Conservation (phyloP, 495 filamentous ascomycete genomes). For the Penicillium verhagenii region DNA sequence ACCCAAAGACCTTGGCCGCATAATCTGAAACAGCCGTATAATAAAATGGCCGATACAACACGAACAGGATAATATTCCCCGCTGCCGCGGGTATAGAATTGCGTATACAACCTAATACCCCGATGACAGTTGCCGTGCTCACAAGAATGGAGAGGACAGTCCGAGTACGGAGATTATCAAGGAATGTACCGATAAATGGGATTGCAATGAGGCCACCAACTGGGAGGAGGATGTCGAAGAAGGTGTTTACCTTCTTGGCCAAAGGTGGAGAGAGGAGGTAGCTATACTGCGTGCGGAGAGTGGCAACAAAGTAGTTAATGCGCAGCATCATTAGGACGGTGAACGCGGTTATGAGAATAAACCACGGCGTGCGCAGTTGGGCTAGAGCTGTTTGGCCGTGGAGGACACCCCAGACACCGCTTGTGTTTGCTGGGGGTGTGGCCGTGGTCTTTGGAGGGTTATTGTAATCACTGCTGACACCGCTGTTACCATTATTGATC, state of each 20-base stretch:
- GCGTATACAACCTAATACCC: conserved; percentile 73
- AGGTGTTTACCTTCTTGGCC: conserved; percentile 70
- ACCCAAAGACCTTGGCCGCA: conserved; percentile 92
- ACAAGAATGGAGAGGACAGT: conserved; percentile 77
- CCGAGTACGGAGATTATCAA: conserved; percentile 75
- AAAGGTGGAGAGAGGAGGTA: conserved; percentile 61
- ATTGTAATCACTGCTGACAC: background rate
- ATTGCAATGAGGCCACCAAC: conserved; percentile 80
- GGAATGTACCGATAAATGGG: conserved; percentile 81
- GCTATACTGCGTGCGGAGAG: conserved; percentile 81
- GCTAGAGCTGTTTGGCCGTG: conserved; percentile 69
- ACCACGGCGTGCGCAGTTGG: conserved; percentile 86
- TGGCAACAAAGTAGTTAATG: conserved; percentile 97
- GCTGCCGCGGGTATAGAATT: conserved; percentile 67
- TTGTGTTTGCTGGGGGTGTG: conserved; percentile 53
- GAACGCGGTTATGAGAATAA: conserved; percentile 80
- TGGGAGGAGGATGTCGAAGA: conserved; percentile 88
- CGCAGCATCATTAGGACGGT: conserved; percentile 90
- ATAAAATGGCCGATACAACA: conserved; percentile 53
- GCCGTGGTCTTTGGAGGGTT: conserved; percentile 9
- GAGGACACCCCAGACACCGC: conserved; percentile 85
- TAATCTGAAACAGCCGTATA: conserved; percentile 69
- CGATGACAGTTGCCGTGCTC: conserved; percentile 68
- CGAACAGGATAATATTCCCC: conserved; percentile 77
- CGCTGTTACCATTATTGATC: conserved; percentile 3